Percentiles rank a stretch among this genome's conserved stretches.
phyloP scores from a whole-genome alignment of 306 rosid species.

The Glycine latifolia region DNA sequence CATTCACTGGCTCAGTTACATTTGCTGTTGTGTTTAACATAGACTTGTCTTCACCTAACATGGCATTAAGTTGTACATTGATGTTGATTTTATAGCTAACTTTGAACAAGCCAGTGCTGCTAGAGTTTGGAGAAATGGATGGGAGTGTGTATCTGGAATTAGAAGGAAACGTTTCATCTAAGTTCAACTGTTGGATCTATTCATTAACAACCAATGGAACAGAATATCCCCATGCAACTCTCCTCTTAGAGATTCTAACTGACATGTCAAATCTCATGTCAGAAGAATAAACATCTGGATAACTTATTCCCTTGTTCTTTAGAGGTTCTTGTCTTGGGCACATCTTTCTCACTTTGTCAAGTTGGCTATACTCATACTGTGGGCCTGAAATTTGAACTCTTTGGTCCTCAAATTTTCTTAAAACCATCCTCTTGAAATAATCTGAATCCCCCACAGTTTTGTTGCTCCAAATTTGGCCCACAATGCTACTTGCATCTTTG shows the following conservation, averaged over 20 bases:
- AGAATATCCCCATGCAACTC: conserved; percentile 37
- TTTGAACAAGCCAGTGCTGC: background rate
- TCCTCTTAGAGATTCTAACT: conserved; percentile 4
- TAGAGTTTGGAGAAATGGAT: background rate
- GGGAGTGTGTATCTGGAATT: background rate
- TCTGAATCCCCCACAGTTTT: conserved; percentile 9
- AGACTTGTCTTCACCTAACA: background rate
- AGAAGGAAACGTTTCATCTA: background rate
- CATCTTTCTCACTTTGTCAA: conserved; percentile 40
- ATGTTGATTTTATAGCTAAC: conserved; percentile 39
- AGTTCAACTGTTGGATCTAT: background rate
- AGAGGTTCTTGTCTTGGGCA: conserved; percentile 39
- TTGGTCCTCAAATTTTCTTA: background rate
- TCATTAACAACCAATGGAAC: conserved; percentile 43
- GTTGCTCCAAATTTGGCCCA: conserved; percentile 35
- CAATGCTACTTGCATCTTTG: conserved; percentile 9
- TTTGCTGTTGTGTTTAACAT: background rate
- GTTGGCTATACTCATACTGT: conserved; percentile 41
- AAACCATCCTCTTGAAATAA: conserved; percentile 47
- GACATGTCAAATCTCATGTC: conserved; percentile 52
- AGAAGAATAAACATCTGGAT: conserved; percentile 19
- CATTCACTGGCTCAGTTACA: background rate
- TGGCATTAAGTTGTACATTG: background rate
- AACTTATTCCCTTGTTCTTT: background rate
- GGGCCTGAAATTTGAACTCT: background rate